Conservation (phyloP, 805 yeast genomes). For the Lipomyces oligophaga region DNA sequence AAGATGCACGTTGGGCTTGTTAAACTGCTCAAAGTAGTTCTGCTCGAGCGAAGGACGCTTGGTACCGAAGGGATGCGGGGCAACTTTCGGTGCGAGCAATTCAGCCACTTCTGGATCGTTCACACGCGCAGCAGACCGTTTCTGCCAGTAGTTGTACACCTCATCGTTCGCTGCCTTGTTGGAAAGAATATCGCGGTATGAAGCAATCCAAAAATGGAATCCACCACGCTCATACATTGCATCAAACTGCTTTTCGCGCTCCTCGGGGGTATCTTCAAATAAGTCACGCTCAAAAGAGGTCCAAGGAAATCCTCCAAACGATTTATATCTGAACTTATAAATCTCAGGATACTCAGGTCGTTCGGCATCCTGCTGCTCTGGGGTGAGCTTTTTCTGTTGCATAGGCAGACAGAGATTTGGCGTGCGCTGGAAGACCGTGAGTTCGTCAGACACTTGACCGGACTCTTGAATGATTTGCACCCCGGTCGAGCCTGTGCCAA, state of each 20-base stretch:
- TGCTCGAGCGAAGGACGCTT: conserved; percentile 33
- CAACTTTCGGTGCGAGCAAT: conserved; percentile 31
- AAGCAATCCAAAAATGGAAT: conserved; percentile 35
- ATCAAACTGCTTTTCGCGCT: conserved; percentile 30
- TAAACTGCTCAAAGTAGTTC: conserved; percentile 32
- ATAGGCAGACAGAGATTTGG: conserved; percentile 34
- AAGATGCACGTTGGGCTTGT: conserved; percentile 32
- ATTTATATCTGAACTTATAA: conserved; percentile 20
- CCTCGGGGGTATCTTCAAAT: conserved; percentile 27
- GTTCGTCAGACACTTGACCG: conserved; percentile 25
- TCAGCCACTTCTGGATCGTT: conserved; percentile 29
- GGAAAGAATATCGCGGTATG: conserved; percentile 28
- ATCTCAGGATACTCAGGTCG: conserved; percentile 13
- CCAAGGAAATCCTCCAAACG: conserved; percentile 31
- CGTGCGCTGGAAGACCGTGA: conserved; percentile 33
- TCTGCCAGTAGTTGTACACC: conserved; percentile 33
- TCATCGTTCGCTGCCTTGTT: conserved; percentile 28
- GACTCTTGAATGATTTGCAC: conserved; percentile 34
- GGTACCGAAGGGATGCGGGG: conserved; percentile 33
- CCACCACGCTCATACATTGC: conserved; percentile 34
- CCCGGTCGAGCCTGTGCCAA: conserved; percentile 38
- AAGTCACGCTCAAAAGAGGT: conserved; percentile 20
- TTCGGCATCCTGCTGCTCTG: conserved; percentile 5
- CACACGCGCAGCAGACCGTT: conserved; percentile 27
- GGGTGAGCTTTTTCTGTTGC: conserved; percentile 24